Base-by-base conservation (phyloP, 2,329 filamentous ascomycete genomes). In the Penicillium oxalicum region DNA sequence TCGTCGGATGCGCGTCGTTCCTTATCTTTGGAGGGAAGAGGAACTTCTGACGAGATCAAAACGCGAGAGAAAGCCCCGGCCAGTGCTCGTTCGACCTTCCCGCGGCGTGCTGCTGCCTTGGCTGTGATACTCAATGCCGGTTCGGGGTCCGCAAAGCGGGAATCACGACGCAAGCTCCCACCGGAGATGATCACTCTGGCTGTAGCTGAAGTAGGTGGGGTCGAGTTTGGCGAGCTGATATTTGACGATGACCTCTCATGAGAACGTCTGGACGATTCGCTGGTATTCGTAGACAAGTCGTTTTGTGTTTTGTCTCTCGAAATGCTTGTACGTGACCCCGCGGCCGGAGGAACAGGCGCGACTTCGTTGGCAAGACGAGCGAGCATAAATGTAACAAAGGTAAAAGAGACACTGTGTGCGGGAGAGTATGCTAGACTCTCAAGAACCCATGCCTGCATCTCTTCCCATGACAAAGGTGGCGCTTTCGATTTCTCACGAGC, bases 341-440 rank as follows among this genome's bases (percentile, higher is more conserved):
- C 44, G 2, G 57, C 51, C 5, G 63, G 61, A 27, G 47, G 61
- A 0, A 73, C 62, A 0, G 75, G 73, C 2, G 70, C 70, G 5
- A 83, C 67, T 59, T 85, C 81, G 32, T 73, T 72, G 27, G 76
- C 70, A 34, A 86, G 75, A 9, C 77, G 75, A 24, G 77, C 76
- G 9, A 96, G 76, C 69, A 90, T 91, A 7, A 87, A 83, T 0
- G 86, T 88, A 12, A 96, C 73, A 55, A 96, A 90, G 2, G 95
- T 87, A 61, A 96, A 95, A 0, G 87, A 86, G 47, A 95, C 91
- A 63, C 89, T 93, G 69, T 95, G 86, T 43, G 85, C 84, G 0
- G 89, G 87, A 0, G 81, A 78, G 2, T 79, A 74, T 0, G 85
- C 79, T 2, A 96, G 77, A 2, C 85, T 78, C 56, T 96, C 91